Conservation (phyloP, 257 asterid species). For the Solanum etuberosum region DNA sequence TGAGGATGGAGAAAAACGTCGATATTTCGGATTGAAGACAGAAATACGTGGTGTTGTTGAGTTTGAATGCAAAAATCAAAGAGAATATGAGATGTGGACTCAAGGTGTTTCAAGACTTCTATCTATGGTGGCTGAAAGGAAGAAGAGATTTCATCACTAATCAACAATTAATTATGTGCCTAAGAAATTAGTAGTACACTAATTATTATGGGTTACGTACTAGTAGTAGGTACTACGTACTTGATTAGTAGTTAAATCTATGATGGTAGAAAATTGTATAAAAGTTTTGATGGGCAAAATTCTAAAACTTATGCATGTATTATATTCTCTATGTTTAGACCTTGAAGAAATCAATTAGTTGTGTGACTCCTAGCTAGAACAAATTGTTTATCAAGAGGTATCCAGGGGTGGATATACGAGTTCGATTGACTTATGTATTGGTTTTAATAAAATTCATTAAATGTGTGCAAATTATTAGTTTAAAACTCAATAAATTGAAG, state of each 20-base stretch:
- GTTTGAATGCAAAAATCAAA: conserved; percentile 38
- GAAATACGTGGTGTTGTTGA: conserved; percentile 59
- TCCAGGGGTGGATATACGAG: not conserved
- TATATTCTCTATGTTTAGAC: not conserved
- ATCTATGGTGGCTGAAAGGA: conserved; percentile 25
- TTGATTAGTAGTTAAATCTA: not conserved
- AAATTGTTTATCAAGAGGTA: not conserved
- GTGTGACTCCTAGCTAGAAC: not conserved
- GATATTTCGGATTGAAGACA: conserved; percentile 83
- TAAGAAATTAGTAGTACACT: not conserved
- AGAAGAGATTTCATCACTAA: not conserved
- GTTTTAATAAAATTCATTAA: no score
- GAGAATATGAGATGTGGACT: conserved; percentile 42
- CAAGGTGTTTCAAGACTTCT: conserved; percentile 43
- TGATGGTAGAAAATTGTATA: not conserved
- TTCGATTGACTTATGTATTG: no score
- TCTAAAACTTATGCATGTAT: not conserved
- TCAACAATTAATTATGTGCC: not conserved
- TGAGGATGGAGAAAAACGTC: conserved; percentile 83
- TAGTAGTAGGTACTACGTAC: not conserved
- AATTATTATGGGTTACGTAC: no score
- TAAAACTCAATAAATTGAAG: no score
- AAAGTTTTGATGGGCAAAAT: not conserved
- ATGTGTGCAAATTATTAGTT: no score
- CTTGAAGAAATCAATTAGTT: not conserved